Base-by-base conservation (phyloP, 345 rosid species). In the Pistacia atlantica region DNA sequence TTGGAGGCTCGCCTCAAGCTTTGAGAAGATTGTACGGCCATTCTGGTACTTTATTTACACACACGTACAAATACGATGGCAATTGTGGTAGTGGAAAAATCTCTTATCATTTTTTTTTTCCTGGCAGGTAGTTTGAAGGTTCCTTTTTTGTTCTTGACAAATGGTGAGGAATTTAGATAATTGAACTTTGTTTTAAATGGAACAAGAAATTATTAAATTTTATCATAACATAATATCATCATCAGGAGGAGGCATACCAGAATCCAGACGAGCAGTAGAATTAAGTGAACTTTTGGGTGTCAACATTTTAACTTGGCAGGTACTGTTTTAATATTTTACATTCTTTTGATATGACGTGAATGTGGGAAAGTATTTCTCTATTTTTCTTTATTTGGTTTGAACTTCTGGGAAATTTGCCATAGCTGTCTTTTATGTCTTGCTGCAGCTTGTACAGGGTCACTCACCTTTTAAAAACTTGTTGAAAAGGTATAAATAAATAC, bases 371-470 rank as follows among this genome's bases (percentile, higher is more conserved):
- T 65, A 75, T 31, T 65, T 17, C 37, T 35, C 18, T 42, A 18
- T 72, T 35, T 65, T 7, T 67, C 54, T 42, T 13, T 69, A 22
- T 1, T n/a, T 69, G 18, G n/a, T 61, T 25, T 80, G 76, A 73
- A 75, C 77, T 69, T 71, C 77, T 79, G 77, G 57, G 72, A 79
- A 25, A 46, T 56, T 71, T 65, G 82, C 71, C 33, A 80, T 25
- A 67, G 83, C 73, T 55, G 51, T 67, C 67, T 63, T 52, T 56
- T 74, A 64, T 71, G 79, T 64, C 67, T 42, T 68, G 75, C 25
- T 74, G 67, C 78, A 87, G 90, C 79, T 87, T 78, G 81, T 83
- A 72, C 87, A 85, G 38, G 90, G 90, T 20, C 90, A 85, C 63
- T 78, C 87, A 0, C 79, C 90, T 62, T 87, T 85, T 42, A 85